These are phyloP conservation scores for Bipolaris victoriae DNA, from an alignment of 2,329 filamentous ascomycete species.

Conservation along the genomic window DNA sequence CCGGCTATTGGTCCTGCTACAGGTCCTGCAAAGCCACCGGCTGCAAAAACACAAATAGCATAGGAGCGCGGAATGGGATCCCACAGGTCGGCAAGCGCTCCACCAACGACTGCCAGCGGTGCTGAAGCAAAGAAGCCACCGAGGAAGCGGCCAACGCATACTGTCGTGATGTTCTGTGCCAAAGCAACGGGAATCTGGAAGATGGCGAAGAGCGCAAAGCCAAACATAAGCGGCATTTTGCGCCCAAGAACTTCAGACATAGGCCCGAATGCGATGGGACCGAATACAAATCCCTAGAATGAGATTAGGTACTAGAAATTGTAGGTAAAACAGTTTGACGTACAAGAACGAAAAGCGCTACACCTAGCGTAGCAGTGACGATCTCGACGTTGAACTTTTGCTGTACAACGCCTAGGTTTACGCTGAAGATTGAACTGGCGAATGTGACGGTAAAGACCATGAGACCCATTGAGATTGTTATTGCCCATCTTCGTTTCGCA, in stretches of 20 bases:
- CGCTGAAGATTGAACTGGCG: constrained; percentile 63
- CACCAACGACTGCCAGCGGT: constrained; percentile 45
- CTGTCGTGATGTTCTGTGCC: constrained; percentile 57
- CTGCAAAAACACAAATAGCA: constrained; percentile 46
- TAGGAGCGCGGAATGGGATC: constrained; percentile 45
- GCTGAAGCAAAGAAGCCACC: constrained; percentile 58
- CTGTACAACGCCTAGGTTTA: constrained; percentile 62
- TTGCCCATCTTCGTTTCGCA: constrained; percentile 68
- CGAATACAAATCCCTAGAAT: constrained; percentile 58
- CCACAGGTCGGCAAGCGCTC: constrained; percentile 46
- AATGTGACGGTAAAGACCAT: constrained; percentile 52
- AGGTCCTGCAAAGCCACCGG: constrained; percentile 44
- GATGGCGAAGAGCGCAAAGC: constrained; percentile 47
- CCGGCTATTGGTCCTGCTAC: constrained; percentile 58
- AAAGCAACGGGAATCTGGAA: constrained; percentile 50
- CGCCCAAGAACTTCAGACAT: constrained; percentile 60
- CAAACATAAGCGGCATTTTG: constrained; percentile 39
- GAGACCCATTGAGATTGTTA: constrained; percentile 67
- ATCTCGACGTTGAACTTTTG: constrained; percentile 54
- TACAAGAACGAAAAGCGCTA: constrained; percentile 55
- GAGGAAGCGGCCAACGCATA: constrained; percentile 60
- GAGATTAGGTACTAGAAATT: neutral
- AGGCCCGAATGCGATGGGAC: constrained; percentile 53
- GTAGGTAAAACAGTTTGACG: neutral
- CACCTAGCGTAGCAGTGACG: constrained; percentile 57